phyloP scores from a whole-genome alignment of 108 stramenopile genomes.

The Pseudonitzschia multistriata region DNA sequence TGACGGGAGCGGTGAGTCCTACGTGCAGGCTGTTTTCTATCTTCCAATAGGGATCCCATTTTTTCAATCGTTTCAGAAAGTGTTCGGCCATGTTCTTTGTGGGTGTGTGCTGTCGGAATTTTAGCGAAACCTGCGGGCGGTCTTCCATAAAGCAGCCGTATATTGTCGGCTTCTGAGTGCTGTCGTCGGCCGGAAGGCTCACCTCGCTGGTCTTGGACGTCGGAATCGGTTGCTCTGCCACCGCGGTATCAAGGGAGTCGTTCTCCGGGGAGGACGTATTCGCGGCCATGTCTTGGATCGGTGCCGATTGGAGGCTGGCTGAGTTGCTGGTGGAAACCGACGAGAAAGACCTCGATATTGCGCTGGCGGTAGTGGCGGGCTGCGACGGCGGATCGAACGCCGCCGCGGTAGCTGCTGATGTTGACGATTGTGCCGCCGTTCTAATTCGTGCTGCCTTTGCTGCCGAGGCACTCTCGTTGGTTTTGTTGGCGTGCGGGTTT shows the following conservation, averaged over 20 bases:
- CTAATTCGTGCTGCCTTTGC: background rate
- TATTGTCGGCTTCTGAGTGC: background rate
- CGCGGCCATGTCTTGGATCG: background rate
- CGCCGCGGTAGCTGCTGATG: background rate
- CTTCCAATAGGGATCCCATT: conserved; percentile 67
- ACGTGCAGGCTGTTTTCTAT: conserved; percentile 24
- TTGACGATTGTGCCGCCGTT: background rate
- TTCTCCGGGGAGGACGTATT: background rate
- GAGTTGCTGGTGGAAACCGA: background rate
- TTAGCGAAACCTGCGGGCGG: background rate
- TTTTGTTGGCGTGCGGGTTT: background rate
- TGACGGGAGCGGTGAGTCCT: conserved; percentile 21
- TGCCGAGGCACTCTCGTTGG: background rate
- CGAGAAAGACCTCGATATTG: background rate
- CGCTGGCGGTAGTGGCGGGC: background rate
- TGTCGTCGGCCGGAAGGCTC: background rate
- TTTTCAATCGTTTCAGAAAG: conserved; percentile 23
- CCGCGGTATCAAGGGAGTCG: background rate
- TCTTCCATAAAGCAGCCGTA: background rate
- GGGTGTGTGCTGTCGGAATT: background rate
- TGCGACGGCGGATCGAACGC: too few relatives aligned
- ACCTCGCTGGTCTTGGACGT: background rate
- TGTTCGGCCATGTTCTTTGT: background rate
- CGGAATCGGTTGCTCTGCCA: background rate
- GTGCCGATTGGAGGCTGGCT: background rate